Conservation (phyloP, 1,284 basidiomycete genomes). For the Fomitiporia mediterranea region DNA sequence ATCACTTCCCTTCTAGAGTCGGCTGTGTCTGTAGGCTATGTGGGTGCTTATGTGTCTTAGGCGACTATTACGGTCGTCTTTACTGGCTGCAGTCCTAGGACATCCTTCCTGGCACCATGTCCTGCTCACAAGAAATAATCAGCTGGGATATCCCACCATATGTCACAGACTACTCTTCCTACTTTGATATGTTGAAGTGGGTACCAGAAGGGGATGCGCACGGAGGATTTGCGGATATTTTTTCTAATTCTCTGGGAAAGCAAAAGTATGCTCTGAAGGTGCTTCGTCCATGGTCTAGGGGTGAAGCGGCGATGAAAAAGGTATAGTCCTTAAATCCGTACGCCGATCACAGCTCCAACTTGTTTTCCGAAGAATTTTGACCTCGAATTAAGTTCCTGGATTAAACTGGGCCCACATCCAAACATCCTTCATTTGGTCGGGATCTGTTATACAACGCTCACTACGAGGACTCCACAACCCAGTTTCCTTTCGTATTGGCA, state of each 20-base stretch:
- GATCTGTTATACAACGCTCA: constrained; percentile 3
- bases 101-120: too few species aligned
- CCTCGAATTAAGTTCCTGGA: constrained; percentile 4
- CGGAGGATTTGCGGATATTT: constrained; percentile 3
- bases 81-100: too few species aligned
- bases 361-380: not conserved
- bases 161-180: constrained; percentile 3
- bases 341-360: too few species aligned
- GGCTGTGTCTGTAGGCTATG: too few species aligned
- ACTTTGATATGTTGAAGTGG: not conserved
- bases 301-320: not conserved
- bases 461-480: not conserved
- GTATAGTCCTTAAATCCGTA: not conserved
- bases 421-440: constrained; percentile 10
- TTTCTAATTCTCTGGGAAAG: not conserved
- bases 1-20: too few species aligned
- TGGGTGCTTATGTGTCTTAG: too few species aligned
- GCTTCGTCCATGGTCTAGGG: not conserved
- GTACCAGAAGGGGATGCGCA: not conserved
- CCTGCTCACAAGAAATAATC: not conserved
- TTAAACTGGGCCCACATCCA: constrained; percentile 3
- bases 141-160: constrained; percentile 4
- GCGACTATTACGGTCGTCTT: too few species aligned
- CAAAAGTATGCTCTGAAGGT: constrained; percentile 7
- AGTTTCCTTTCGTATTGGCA: constrained; percentile 15